A percentile compares a stretch with the other conserved stretches of the same genome.
phyloP scores from a whole-genome alignment of 257 asterid genomes.

The Knoxia roxburghii region DNA sequence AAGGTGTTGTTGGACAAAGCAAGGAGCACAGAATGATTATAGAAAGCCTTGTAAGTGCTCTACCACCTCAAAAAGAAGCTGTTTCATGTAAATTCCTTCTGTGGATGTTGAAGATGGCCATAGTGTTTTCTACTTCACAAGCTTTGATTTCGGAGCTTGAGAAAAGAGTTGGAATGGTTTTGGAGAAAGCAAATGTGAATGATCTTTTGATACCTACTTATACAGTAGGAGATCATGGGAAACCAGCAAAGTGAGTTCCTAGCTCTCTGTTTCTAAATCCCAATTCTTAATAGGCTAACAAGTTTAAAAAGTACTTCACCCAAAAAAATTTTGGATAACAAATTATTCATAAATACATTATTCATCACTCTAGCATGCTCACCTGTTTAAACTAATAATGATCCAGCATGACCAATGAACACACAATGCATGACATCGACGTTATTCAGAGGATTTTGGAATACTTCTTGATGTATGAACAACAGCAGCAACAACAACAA shows the following conservation, averaged over 20 bases:
- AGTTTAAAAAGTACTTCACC: not conserved
- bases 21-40: conserved; percentile 52
- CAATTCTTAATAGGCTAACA: conserved; percentile 8
- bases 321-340: not conserved
- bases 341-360: not conserved
- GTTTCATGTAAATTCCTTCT: conserved; percentile 66
- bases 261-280: not conserved
- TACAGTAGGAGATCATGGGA: conserved; percentile 46
- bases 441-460: conserved; percentile 73
- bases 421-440: conserved; percentile 46
- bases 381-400: conserved; percentile 15
- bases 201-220: conserved; percentile 69
- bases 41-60: conserved; percentile 62
- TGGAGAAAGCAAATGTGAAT: conserved; percentile 51
- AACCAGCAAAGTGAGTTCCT: conserved; percentile 46
- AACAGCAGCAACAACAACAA: conserved; percentile 38
- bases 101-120: conserved; percentile 59
- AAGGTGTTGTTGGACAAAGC: conserved; percentile 28
- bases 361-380: conserved; percentile 12
- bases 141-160: conserved; percentile 79
- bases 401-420: conserved; percentile 47
- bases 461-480: conserved; percentile 59
- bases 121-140: conserved; percentile 51
- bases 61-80: conserved; percentile 65
- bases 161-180: conserved; percentile 58